A percentile compares a stretch with the other conserved stretches of the same genome.
phyloP scores from a whole-genome alignment of 768 basidiomycete species.

The Auricularia sp. region DNA sequence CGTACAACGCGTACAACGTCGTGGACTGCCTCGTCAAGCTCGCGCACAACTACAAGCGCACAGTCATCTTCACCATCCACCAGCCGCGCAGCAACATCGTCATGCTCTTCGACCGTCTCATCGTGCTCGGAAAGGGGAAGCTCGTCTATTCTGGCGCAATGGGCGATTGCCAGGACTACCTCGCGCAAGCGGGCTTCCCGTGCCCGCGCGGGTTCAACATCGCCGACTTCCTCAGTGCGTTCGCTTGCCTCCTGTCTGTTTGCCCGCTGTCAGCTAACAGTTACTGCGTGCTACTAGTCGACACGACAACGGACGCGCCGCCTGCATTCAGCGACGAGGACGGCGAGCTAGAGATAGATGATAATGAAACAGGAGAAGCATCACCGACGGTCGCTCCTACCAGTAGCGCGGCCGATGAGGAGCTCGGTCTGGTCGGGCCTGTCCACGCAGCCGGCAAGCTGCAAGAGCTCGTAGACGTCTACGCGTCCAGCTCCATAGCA shows the following conservation, averaged over 20 bases:
- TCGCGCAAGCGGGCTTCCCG: conserved; percentile 62
- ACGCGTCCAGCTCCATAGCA: conserved; percentile 57
- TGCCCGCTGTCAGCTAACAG: not conserved
- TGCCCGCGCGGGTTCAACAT: conserved; percentile 96
- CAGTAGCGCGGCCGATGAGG: conserved; percentile 12
- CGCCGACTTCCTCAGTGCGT: conserved; percentile 88
- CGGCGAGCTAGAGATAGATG: not conserved
- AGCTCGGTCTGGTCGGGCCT: conserved; percentile 6
- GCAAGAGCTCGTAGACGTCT: conserved; percentile 59
- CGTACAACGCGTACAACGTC: conserved; percentile 93
- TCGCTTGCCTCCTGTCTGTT: conserved; percentile 1
- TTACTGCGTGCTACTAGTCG: conserved; percentile 34
- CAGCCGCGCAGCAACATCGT: conserved; percentile 98
- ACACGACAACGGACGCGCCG: conserved; percentile 53
- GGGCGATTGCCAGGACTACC: conserved; percentile 67
- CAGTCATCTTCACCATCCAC: conserved; percentile 95
- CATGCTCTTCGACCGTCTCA: conserved; percentile 83
- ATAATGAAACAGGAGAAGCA: not conserved
- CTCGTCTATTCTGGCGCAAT: conserved; percentile 79
- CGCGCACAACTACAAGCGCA: conserved; percentile 82
- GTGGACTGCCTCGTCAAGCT: conserved; percentile 80
- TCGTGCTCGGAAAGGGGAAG: conserved; percentile 77
- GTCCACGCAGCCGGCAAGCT: conserved; percentile 28
- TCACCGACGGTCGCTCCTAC: not conserved
- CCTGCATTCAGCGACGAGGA: conserved; percentile 6